Conservation (phyloP, 2,329 filamentous ascomycete genomes). For the Beauveria rudraprayagi region DNA sequence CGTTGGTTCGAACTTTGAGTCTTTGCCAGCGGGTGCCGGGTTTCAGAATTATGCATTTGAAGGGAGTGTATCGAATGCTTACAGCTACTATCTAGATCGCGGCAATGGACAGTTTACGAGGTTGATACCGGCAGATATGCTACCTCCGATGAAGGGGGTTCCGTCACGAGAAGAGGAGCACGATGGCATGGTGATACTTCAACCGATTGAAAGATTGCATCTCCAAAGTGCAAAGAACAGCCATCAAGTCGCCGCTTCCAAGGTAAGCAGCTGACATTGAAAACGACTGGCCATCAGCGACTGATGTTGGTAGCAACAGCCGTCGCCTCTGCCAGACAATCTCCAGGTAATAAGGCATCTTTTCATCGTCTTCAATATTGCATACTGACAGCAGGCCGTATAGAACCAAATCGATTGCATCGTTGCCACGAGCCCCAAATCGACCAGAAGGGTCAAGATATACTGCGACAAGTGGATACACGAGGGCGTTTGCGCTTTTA, state of each 20-base stretch:
- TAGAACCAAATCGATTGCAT: constrained; percentile 29
- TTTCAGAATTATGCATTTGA: neutral
- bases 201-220: constrained; percentile 29
- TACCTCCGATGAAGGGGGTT: constrained; percentile 37
- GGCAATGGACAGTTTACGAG: constrained; percentile 46
- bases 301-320: neutral
- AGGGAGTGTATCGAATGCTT: constrained; percentile 16
- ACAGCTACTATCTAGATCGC: constrained; percentile 45
- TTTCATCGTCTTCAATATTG: neutral
- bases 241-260: constrained; percentile 26
- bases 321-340: neutral
- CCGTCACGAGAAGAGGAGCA: constrained; percentile 30
- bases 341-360: neutral
- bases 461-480: constrained; percentile 90
- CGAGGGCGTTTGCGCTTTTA: constrained; percentile 75
- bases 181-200: constrained; percentile 40
- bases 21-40: neutral
- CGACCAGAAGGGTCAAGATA: constrained; percentile 50
- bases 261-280: constrained; percentile 27
- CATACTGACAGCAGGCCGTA: constrained; percentile 8
- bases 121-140: constrained; percentile 47
- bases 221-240: constrained; percentile 31
- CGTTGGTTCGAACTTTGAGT: neutral
- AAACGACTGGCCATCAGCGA: neutral
- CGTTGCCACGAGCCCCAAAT: constrained; percentile 25